Base-by-base conservation (phyloP, 305 asterid genomes). In the Fraxinus paxiana region DNA sequence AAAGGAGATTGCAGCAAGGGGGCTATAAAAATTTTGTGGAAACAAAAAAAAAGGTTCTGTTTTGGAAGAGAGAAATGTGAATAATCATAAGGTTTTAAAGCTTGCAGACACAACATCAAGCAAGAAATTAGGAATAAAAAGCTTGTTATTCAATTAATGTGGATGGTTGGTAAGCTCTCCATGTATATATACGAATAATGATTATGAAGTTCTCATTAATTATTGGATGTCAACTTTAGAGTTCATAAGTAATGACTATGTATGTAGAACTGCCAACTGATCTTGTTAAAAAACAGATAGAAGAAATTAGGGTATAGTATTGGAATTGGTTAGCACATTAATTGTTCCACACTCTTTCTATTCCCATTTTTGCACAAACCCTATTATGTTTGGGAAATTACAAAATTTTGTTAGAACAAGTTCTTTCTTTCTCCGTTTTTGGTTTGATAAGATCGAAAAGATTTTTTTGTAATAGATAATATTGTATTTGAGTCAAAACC, bases 121-220 rank as follows among this genome's bases (percentile, higher is more conserved):
- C 34, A 70, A 20, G 51, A 24, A 43, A 77, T 73, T 69, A 69
- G 75, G 72, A 74, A 18, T 46, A 54, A 70, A 35, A 77, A 80
- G 80, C 85, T 80, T 86, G 80, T 31, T 38, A 80, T 67, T 72
- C 63, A 84, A 86, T 83, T 73, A 69, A 82, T 83, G 84, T 80
- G 71, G 26, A 77, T 77, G 85, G 86, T 89, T 87, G 92, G 90
- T 89, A 81, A 84, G 83, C 88, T 87, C 85, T 86, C 89, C 74
- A 87, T 83, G 83, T 85, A 54, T 54, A 77, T 59, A 38, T 73
- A 69, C 22, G 9, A 51, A 51, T 51, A 51, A 51, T 51, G n/a
- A 51, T 51, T 69, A 28, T 30, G 33, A 30, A 69, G 74, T 30
- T 69, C 20, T 69, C 74, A 69, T 69, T 15, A 30, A 69, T 69